Evolutionary conservation across 805 yeast genomes (phyloP), one percentile per base, ranked within the genome.

Genomic region (Barnettozyma sucrosica): DNA sequence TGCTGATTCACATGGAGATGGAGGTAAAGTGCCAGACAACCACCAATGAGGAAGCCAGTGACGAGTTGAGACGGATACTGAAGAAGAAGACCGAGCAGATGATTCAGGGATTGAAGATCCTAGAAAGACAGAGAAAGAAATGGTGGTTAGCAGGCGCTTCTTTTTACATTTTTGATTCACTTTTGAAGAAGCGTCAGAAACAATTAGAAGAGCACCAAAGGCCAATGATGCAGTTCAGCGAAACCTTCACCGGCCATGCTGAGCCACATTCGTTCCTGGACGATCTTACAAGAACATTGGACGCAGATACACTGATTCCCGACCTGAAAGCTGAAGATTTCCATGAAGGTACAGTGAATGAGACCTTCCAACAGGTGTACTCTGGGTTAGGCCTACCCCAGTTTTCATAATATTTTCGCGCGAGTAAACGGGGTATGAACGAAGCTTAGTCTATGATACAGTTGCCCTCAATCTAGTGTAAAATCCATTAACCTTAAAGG

Each of bases 61-160:
- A n/a, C 4, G 48, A 41, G 21, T 6, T 44, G 21, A 21, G 10
- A 20, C 24, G 30, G 2, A 7, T 48, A 3, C 11, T 49, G 14
- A 11, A 36, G n/a, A 11, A 20, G 13, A 49, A 45, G 23, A 24
- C n/a, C 6, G 23, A 30, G 2, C 48, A 46, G 30, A 26, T 43
- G 14, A 11, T 36, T 10, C 24, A 36, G 10, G 48, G 51, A 11
- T 13, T 49, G 7, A 18, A 23, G 5, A n/a, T 49, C 7, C 36
- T 49, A 28, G 14, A 28, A 4, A 16, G 13, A 9, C 40, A 36
- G 16, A 42, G 40, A n/a, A 7, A 18, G 7, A 49, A 43, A 30
- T 49, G 44, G 44, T 49, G 51, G 51, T 36, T 45, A 21, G 39
- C 51, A 7, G 51, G 49, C n/a, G 51, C 51, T 30, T 28, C 48